Evolutionary conservation across 306 rosid genomes (phyloP), one percentile per base, ranked within the genome.

Genomic region (Inga leiocalycina): DNA sequence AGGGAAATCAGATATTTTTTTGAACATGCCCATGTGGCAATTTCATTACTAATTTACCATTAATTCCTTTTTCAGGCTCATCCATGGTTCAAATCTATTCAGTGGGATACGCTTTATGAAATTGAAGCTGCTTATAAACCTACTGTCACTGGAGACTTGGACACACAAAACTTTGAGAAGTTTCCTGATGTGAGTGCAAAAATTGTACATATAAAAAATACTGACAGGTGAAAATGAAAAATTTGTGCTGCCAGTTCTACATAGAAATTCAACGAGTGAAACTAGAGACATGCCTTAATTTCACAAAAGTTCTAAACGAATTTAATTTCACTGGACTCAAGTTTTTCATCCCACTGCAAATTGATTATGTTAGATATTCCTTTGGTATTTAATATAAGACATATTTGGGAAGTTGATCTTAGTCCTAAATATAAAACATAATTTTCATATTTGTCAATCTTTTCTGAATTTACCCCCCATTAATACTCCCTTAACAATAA

Each of bases 41-140:
- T 72, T 66, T 72, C 71, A 64, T 75, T 70, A 14, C 16, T 65
- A 49, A 79, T 69, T 77, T 56, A 43, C 56, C 56, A 51, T 52
- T 51, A 41, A 54, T 71, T 85, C 79, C 61, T 86, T 85, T 86
- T 75, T 49, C 93, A 94, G 99, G 95, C 92, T 30, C 99, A 97
- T 89, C 97, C 98, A 84, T 97, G 99, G 99, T 97, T 97, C 87
- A 84, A 77, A 79, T 44, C 81, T 84, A 22, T 79, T 83, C 97
- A 97, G 83, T 97, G 99, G 99, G 99, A 97, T 81, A 88, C 82
- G 89, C 97, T 97, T 49, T 97, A 94, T 86, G 99, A 97, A 90
- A 80, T 79, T 72, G 99, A 97, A 85, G 97, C 99, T 71, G 98
- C 97, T 22, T 91, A 91, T 86, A 90, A 82, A 79, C 99, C 99